Conservation (phyloP, 345 rosid genomes). For the Mercurialis annua region DNA sequence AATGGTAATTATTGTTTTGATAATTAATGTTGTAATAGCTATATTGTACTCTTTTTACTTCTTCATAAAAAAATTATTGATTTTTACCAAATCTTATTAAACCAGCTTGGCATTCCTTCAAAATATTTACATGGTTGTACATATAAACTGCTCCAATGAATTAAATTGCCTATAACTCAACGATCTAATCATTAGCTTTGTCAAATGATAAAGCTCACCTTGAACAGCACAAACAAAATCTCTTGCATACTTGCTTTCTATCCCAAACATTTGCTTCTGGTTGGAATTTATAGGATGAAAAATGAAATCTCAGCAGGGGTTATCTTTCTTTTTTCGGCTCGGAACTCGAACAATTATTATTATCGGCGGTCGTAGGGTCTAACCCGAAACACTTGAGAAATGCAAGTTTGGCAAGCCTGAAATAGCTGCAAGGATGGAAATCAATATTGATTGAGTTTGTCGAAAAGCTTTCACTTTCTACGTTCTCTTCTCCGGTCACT, state of each 20-base stretch:
- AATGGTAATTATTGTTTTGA: too few relatives aligned
- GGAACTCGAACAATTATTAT: conserved; percentile 13
- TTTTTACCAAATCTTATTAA: too few relatives aligned
- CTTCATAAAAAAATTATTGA: too few relatives aligned
- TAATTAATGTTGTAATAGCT: too few relatives aligned
- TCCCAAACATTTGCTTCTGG: not conserved
- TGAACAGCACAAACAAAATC: not conserved
- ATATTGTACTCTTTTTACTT: too few relatives aligned
- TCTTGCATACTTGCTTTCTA: not conserved
- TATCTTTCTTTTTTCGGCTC: conserved; percentile 26
- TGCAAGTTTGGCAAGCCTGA: conserved; percentile 41
- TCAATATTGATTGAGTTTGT: not conserved
- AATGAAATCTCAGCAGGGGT: not conserved
- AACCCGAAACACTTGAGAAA: conserved; percentile 50
- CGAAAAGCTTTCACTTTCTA: conserved; percentile 18
- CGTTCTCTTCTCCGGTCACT: conserved; percentile 15
- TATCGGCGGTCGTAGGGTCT: conserved; percentile 20
- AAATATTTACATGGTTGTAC: too few relatives aligned
- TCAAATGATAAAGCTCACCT: too few relatives aligned
- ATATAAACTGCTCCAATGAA: too few relatives aligned
- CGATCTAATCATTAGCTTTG: too few relatives aligned
- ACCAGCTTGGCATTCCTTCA: too few relatives aligned
- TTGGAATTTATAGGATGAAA: not conserved
- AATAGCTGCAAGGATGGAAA: conserved; percentile 46
- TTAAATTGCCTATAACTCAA: too few relatives aligned